phyloP scores from a whole-genome alignment of 345 rosid species.

The Gossypium longicalyx region DNA sequence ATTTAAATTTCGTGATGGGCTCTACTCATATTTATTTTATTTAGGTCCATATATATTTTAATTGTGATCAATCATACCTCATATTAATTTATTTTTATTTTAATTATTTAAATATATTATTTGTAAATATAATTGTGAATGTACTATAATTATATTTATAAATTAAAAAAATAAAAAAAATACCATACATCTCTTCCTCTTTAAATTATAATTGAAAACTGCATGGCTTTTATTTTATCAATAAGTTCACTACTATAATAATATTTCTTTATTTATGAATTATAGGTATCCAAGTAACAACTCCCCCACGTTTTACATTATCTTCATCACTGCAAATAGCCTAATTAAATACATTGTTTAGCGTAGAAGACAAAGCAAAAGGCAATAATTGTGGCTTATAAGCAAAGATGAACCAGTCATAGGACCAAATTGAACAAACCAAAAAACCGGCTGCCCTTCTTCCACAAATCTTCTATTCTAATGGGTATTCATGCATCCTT shows the following conservation, averaged over 20 bases:
- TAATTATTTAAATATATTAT: too few species aligned
- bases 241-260: not conserved
- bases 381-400: slow-evolving; percentile 31
- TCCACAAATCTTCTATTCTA: not conserved
- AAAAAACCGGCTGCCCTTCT: not conserved
- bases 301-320: slow-evolving; percentile 5
- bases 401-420: slow-evolving; percentile 6
- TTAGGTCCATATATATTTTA: too few species aligned
- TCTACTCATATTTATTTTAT: too few species aligned
- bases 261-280: not conserved
- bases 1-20: too few species aligned
- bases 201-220: too few species aligned
- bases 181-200: not conserved
- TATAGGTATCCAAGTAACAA: not conserved
- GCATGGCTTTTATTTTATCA: not conserved
- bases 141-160: too few species aligned
- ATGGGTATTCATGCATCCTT: too few species aligned
- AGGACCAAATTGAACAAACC: slow-evolving; percentile 2
- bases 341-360: slow-evolving; percentile 17
- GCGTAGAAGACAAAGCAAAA: slow-evolving; percentile 31
- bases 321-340: not conserved
- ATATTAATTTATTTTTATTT: too few species aligned
- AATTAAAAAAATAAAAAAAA: too few species aligned
- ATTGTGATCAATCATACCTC: too few species aligned
- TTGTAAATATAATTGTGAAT: too few species aligned